Conservation (phyloP, 768 basidiomycete species). For the Gautieria morchelliformis region DNA sequence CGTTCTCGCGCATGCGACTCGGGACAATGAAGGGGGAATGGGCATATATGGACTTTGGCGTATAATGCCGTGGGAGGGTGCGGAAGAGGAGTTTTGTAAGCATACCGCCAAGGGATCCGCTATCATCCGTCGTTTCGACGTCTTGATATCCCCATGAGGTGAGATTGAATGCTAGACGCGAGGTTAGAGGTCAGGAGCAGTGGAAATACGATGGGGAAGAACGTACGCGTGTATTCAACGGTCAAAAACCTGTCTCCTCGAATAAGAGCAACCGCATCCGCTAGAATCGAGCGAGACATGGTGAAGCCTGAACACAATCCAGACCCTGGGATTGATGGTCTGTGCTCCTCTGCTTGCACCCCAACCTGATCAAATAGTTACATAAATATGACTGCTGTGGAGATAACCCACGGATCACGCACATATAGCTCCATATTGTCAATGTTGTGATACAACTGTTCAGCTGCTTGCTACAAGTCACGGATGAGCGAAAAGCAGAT, state of each 20-base stretch:
- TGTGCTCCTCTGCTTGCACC: slow-evolving; percentile 31
- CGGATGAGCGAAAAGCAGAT: not conserved
- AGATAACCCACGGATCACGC: slow-evolving; percentile 60
- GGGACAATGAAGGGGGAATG: slow-evolving; percentile 79
- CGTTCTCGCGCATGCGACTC: slow-evolving; percentile 30
- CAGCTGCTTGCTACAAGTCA: slow-evolving; percentile 38
- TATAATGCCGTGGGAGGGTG: slow-evolving; percentile 61
- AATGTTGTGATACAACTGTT: slow-evolving; percentile 63
- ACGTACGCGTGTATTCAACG: slow-evolving; percentile 64
- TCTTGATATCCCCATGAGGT: slow-evolving; percentile 62
- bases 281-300: slow-evolving; percentile 74
- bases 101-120: slow-evolving; percentile 77
- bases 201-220: not conserved
- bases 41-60: slow-evolving; percentile 53
- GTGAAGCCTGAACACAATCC: slow-evolving; percentile 88
- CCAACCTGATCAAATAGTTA: slow-evolving; percentile 11
- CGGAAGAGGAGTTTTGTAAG: slow-evolving; percentile 65
- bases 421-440: slow-evolving; percentile 74
- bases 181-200: slow-evolving; percentile 33
- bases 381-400: too few species aligned
- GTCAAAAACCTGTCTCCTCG: slow-evolving; percentile 80
- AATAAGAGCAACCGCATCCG: slow-evolving; percentile 78
- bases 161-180: slow-evolving; percentile 29
- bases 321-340: slow-evolving; percentile 66
- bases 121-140: slow-evolving; percentile 49